Base-by-base conservation (phyloP, 805 yeast genomes). In the Kodamaea kakaduensis region DNA sequence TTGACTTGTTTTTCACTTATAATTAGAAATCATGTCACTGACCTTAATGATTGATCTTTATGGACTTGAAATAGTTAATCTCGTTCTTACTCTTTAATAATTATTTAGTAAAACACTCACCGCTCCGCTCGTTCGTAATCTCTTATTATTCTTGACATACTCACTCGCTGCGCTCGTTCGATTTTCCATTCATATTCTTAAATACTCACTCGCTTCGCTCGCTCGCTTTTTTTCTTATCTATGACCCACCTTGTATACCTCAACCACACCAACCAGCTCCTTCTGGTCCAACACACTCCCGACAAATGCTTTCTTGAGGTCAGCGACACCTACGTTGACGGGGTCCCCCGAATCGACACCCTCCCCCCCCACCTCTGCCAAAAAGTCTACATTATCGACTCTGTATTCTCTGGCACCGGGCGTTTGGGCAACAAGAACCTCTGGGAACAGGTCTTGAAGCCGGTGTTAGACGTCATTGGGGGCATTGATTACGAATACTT, bases 331-430 rank as follows among this genome's bases (percentile, higher is more conserved):
- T 21, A 22, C 9, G 18, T 21, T 8, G 25, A 23, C 6, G 32
- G 24, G 1, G 30, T 29, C 21, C 34, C 34, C 4, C 17, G 17
- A 9, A 3, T 24, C 5, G 7, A 23, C 5, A 20, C 17, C 17
- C 25, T 35, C 17, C 42, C 37, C 10, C 24, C 20, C 10, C 35
- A 32, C 12, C 26, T 43, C 24, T 28, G 19, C n/a, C 30, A 41
- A 19, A 48, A 46, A 12, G 48, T 58, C 12, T 38, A 45, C 18
- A 52, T 76, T 1, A 47, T 75, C n/a, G 81, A 76, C 42, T 75
- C 81, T 1, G 43, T 68, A 4, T 56, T 54, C 14, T 72, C 81
- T 0, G 81, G 81, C 1, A 60, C 58, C 1, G 72, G 77, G 6
- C 51, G 71, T 32, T 22, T 42, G 1, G 48, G 46, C 5, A 25